These are phyloP conservation scores for Stropharia rugosoannulata DNA, from an alignment of 768 basidiomycete species.

Conservation along the genomic window DNA sequence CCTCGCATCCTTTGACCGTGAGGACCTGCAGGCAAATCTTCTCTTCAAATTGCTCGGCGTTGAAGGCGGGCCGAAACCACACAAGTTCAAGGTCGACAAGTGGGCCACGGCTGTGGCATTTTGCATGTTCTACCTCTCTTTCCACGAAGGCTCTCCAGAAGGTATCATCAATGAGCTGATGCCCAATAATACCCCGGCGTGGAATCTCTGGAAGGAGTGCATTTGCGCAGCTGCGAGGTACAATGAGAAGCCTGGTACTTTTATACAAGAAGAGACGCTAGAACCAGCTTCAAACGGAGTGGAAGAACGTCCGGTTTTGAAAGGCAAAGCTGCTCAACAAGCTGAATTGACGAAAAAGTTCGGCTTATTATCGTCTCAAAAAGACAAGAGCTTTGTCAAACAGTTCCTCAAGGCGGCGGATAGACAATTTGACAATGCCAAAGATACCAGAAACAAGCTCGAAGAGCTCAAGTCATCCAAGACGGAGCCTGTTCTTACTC, in stretches of 20 bases:
- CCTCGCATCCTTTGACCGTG: slow-evolving; percentile 8
- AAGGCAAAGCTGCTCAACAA: too few relatives aligned
- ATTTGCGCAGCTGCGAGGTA: slow-evolving; percentile 3
- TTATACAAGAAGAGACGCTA: too few relatives aligned
- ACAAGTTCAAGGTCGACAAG: slow-evolving; percentile 1
- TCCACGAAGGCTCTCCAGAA: background rate
- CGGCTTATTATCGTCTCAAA: too few relatives aligned
- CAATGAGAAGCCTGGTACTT: background rate
- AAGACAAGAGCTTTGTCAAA: too few relatives aligned
- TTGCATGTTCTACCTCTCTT: slow-evolving; percentile 4
- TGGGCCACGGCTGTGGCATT: slow-evolving; percentile 8
- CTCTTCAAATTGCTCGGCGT: slow-evolving; percentile 1
- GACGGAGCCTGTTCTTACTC: too few relatives aligned
- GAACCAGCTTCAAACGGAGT: too few relatives aligned
- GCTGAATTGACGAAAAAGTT: too few relatives aligned
- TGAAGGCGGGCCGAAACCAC: background rate
- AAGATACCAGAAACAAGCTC: too few relatives aligned
- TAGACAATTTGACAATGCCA: too few relatives aligned
- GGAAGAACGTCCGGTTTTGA: too few relatives aligned
- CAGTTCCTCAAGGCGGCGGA: too few relatives aligned
- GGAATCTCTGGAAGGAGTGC: slow-evolving; percentile 9
- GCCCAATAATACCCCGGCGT: slow-evolving; percentile 12
- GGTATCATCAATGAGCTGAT: slow-evolving; percentile 10
- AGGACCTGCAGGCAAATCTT: slow-evolving; percentile 1
- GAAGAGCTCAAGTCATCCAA: too few relatives aligned